These are phyloP conservation scores for Inosperma sp. DNA, from an alignment of 768 basidiomycete species.

Conservation along the genomic window DNA sequence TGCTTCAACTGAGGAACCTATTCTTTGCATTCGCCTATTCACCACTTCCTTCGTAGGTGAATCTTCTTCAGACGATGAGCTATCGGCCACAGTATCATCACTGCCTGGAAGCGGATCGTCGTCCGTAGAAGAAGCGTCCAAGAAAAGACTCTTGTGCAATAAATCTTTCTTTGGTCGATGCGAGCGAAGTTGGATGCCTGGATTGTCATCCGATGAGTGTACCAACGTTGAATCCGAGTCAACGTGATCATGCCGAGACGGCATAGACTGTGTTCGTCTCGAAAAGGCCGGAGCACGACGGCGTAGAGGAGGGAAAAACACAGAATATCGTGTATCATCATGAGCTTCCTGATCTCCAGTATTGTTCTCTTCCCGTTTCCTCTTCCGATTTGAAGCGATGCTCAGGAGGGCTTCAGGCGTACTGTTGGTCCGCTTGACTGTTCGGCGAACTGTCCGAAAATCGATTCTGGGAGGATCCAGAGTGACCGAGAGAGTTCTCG, in stretches of 20 bases:
- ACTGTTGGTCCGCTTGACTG: constrained; percentile 12
- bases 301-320: too few species aligned
- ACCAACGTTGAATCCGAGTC: too few species aligned
- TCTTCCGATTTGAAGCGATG: constrained; percentile 12
- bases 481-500: neutral
- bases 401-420: constrained; percentile 14
- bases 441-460: constrained; percentile 10
- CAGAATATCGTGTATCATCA: constrained; percentile 33
- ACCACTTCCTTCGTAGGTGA: constrained; percentile 26
- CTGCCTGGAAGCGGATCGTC: constrained; percentile 17
- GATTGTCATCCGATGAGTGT: too few species aligned
- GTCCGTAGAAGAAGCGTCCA: neutral
- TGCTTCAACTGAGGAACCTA: constrained; percentile 2
- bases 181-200: too few species aligned
- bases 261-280: neutral
- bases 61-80: constrained; percentile 19
- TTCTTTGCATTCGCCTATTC: constrained; percentile 18
- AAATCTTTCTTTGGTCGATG: too few species aligned
- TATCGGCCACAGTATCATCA: constrained; percentile 22
- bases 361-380: constrained; percentile 16
- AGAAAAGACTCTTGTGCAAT: too few species aligned
- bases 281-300: constrained; percentile 30
- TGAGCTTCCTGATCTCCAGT: too few species aligned
- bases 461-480: constrained; percentile 15
- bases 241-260: too few species aligned